These are phyloP conservation scores for Aspergillus floridensis DNA, from an alignment of 2,329 filamentous ascomycete genomes.

Conservation along the genomic window DNA sequence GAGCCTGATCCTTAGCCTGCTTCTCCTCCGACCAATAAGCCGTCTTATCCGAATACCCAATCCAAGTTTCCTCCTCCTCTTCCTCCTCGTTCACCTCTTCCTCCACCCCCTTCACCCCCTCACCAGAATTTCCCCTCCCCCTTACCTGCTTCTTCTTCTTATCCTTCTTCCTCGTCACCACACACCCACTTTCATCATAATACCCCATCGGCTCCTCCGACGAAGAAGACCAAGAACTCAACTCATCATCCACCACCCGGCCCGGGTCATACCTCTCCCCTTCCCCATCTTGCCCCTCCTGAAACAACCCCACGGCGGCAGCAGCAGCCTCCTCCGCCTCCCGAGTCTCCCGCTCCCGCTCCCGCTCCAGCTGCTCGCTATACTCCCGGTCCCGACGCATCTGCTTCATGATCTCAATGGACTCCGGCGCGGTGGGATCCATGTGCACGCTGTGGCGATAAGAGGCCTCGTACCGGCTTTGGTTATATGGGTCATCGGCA, in stretches of 20 bases:
- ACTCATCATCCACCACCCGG: not conserved
- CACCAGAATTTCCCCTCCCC: not conserved
- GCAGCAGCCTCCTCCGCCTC: not conserved
- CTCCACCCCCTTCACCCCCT: not conserved
- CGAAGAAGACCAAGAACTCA: not conserved
- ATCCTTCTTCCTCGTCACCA: slow-evolving; percentile 1
- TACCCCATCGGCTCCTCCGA: not conserved
- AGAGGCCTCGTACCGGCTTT: not conserved
- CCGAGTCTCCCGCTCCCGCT: slow-evolving; percentile 4
- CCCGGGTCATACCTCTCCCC: not conserved
- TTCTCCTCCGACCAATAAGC: not conserved
- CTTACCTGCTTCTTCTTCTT: slow-evolving; percentile 1
- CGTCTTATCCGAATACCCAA: not conserved
- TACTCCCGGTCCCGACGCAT: slow-evolving; percentile 7
- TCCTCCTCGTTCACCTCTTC: not conserved
- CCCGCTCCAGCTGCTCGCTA: slow-evolving; percentile 8
- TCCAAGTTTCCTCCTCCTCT: not conserved
- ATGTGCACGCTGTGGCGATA: slow-evolving; percentile 32
- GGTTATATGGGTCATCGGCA: not conserved
- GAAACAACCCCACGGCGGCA: not conserved
- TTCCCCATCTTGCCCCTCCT: not conserved
- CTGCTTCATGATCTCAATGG: slow-evolving; percentile 5
- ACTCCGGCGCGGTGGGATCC: slow-evolving; percentile 25
- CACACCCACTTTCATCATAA: not conserved
- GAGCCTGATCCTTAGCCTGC: not conserved